Base-by-base conservation (phyloP, 2,329 filamentous ascomycete genomes). In the Simplicillium sp. region DNA sequence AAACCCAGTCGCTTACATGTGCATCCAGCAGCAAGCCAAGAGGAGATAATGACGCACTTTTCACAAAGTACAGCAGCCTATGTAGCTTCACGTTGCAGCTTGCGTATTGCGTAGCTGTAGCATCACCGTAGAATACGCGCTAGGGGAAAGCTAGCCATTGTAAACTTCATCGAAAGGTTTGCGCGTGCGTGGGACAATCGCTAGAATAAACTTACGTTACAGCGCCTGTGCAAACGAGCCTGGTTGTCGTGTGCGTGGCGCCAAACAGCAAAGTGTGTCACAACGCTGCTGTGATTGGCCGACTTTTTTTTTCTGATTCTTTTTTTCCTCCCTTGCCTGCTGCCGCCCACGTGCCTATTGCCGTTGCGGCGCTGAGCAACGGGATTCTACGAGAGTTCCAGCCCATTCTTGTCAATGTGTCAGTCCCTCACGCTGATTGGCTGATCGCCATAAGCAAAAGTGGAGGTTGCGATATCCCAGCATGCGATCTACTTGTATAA, bases 351-450 rank as follows among this genome's bases (percentile, higher is more conserved):
- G 9, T 9, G 29, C 9, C 29, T 31, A 31, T 9, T n/a, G 29
- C 29, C 29, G 35, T 14, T 18, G 20, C 18, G 11, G 14, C 14
- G 35, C 16, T 36, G 35, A 17, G 35, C 35, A 18, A 11, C 20
- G 35, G 8, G 11, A 17, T 17, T 36, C 35, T n/a, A 5, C 20
- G n/a, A 9, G 9, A 31, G n/a, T 36, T 9, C 15, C 35, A 36
- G 35, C 18, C 14, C 12, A 13, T 9, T 9, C n/a, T 11, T 4
- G 37, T 25, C 9, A 16, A 14, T 18, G 37, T 39, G 37, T 32
- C 37, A 39, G 25, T 31, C 37, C 37, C 29, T 33, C 20, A 13
- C 13, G 13, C 28, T 18, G 37, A 39, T 39, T 39, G 37, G 37
- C 29, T 20, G 8, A 39, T 31, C 13, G 20, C 13, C 14, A 29